phyloP scores from a whole-genome alignment of 805 yeast species.

The Cyberlindnera euphorbiiphila region DNA sequence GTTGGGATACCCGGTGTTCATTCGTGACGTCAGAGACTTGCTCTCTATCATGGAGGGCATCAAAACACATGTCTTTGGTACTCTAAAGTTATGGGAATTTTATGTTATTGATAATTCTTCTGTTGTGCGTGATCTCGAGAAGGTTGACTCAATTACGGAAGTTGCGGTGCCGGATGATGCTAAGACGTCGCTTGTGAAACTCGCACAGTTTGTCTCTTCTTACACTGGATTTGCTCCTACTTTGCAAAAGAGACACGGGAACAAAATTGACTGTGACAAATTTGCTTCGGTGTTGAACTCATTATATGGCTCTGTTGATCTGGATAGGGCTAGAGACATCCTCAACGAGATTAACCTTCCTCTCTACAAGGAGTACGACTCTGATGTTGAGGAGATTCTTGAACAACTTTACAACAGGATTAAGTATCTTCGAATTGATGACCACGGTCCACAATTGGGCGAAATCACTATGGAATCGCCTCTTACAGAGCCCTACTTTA shows the following conservation, averaged over 20 bases:
- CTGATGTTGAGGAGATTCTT: conserved; percentile 61
- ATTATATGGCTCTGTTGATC: conserved; percentile 26
- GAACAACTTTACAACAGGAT: conserved; percentile 74
- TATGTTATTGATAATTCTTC: conserved; percentile 62
- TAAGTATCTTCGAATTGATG: conserved; percentile 70
- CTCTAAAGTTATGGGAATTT: conserved; percentile 79
- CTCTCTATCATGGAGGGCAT: conserved; percentile 62
- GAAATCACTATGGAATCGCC: conserved; percentile 54
- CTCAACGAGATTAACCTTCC: conserved; percentile 77
- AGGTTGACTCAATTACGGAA: conserved; percentile 17
- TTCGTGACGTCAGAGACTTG: conserved; percentile 52
- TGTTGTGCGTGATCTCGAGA: conserved; percentile 37
- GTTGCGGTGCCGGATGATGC: conserved; percentile 46
- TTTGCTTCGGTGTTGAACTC: conserved; percentile 51
- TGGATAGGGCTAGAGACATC: conserved; percentile 43
- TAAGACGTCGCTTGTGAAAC: conserved; percentile 34
- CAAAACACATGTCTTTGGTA: conserved; percentile 59
- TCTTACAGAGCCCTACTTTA: conserved; percentile 83
- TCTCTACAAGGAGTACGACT: conserved; percentile 69
- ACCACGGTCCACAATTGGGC: conserved; percentile 79
- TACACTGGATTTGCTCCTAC: conserved; percentile 33
- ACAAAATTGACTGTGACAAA: conserved; percentile 45
- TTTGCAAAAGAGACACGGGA: conserved; percentile 47
- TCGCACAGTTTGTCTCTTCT: conserved; percentile 48
- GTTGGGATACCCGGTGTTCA: conserved; percentile 57